phyloP scores from a whole-genome alignment of 768 basidiomycete species.

The Aureoboletus auriporus region DNA sequence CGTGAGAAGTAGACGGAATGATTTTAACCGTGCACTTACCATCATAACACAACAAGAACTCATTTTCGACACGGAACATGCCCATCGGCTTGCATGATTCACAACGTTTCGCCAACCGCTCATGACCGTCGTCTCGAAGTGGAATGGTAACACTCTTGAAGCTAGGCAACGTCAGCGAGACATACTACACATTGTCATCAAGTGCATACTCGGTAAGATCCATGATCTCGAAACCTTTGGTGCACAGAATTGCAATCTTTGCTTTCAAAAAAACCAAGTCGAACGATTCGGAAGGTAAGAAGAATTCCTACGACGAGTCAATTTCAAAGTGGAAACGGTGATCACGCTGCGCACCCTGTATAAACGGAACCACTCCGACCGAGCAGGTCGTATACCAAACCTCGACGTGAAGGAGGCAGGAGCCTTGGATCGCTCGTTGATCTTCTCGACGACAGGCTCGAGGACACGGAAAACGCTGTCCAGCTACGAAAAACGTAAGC shows the following conservation, averaged over 20 bases:
- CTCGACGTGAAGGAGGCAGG: slow-evolving; percentile 69
- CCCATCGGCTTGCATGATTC: slow-evolving; percentile 80
- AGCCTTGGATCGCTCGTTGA: slow-evolving; percentile 69
- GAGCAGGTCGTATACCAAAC: slow-evolving; percentile 71
- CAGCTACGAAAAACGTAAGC: slow-evolving; percentile 36
- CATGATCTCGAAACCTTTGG: slow-evolving; percentile 97
- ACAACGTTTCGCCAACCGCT: slow-evolving; percentile 73
- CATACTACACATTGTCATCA: not conserved
- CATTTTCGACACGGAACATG: slow-evolving; percentile 87
- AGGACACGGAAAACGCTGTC: slow-evolving; percentile 95
- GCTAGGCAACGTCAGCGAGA: slow-evolving; percentile 33
- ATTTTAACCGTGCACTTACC: slow-evolving; percentile 42
- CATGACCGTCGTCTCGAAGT: slow-evolving; percentile 67
- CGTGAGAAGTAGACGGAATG: slow-evolving; percentile 1
- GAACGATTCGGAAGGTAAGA: slow-evolving; percentile 86
- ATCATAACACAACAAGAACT: slow-evolving; percentile 87
- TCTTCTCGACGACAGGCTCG: slow-evolving; percentile 93
- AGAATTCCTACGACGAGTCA: slow-evolving; percentile 62
- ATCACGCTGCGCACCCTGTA: slow-evolving; percentile 53
- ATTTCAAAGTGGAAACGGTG: not conserved
- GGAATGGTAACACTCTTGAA: slow-evolving; percentile 90
- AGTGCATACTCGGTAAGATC: slow-evolving; percentile 79
- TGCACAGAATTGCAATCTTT: slow-evolving; percentile 89
- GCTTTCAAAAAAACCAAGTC: slow-evolving; percentile 91
- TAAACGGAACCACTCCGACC: slow-evolving; percentile 92